These are phyloP conservation scores for Mycena vulgaris DNA, from an alignment of 768 basidiomycete genomes.

Conservation along the genomic window DNA sequence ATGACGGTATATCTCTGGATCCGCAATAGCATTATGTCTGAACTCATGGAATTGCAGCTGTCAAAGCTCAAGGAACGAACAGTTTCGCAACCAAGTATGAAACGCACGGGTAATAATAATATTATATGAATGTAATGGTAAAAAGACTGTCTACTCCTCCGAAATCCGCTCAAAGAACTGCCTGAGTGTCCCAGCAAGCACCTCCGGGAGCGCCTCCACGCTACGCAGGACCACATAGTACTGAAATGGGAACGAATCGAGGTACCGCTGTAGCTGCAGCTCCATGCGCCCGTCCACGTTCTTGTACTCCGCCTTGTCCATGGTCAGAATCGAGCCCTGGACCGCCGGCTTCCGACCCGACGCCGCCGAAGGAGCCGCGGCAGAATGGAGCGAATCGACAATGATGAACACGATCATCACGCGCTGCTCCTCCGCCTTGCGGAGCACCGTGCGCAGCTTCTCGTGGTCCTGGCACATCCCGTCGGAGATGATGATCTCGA, in stretches of 20 bases:
- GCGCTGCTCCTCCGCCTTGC: constrained; percentile 89
- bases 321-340: constrained; percentile 89
- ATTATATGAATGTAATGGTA: neutral
- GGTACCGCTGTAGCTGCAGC: constrained; percentile 88
- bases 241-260: constrained; percentile 98
- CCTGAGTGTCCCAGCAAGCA: constrained; percentile 88
- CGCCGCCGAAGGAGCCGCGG: constrained; percentile 32
- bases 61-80: too few species aligned
- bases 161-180: constrained; percentile 93
- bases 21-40: too few species aligned
- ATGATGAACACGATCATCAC: constrained; percentile 98
- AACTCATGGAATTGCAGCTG: too few species aligned
- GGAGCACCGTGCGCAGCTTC: constrained; percentile 80
- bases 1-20: too few species aligned
- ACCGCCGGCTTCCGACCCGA: constrained; percentile 43
- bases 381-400: constrained; percentile 86
- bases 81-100: too few species aligned
- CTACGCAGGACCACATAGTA: constrained; percentile 95
- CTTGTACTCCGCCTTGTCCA: constrained; percentile 94
- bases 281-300: constrained; percentile 87
- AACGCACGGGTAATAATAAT: too few species aligned
- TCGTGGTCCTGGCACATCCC: constrained; percentile 99
- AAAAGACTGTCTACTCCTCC: constrained; percentile 64
- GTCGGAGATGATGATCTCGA: constrained; percentile 98
- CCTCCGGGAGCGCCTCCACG: constrained; percentile 93